Evolutionary conservation across 768 basidiomycete genomes (phyloP), one percentile per base, ranked within the genome.

Genomic region (Mrakia hoshinonis): DNA sequence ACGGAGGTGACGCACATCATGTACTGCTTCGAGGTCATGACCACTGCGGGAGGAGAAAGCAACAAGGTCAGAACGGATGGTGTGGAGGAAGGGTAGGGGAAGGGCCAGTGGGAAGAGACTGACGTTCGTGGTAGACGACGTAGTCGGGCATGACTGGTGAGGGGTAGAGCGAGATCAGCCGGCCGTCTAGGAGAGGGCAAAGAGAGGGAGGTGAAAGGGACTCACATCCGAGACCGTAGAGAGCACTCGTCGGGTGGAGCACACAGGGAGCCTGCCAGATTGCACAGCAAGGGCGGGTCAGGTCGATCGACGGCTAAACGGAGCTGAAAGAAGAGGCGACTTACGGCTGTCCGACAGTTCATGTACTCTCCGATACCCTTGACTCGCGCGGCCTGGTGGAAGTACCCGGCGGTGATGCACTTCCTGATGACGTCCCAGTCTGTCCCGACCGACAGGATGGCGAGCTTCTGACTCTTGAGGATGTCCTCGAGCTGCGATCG

Each of bases 361-460:
- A 96, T 91, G 80, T 96, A 99, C 81, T 99, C 96, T 73, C 95
- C 95, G 74, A 98, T 97, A 78, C 96, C 96, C 82, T 99, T 99
- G 47, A 95, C 95, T 74, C 93, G 83, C 22, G 95, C 95, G 0
- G 95, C 93, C 81, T 99, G 96, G 80, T 98, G 96, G 85, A 99
- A 99, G 80, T 97, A 99, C 38, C 95, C 95, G 36, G 95, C 90
- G 47, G 92, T 89, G 75, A 99, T 98, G 2, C 92, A 92, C 86
- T 95, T 98, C 86, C 87, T 81, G 74, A 97, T 83, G 29, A 94
- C 81, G 77, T 99, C 96, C 81, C 92, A 98, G 78, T 98, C 93
- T 0, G 94, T 97, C 9, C 95, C 95, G 48, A 87, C 88, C 6
- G 92, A 92, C 75, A 91, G 85, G 26, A 92, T 80, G 61, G 90